Evolutionary conservation across 306 rosid species (phyloP), one percentile per base, ranked within the genome.

Genomic region (Pyrus betulifolia): DNA sequence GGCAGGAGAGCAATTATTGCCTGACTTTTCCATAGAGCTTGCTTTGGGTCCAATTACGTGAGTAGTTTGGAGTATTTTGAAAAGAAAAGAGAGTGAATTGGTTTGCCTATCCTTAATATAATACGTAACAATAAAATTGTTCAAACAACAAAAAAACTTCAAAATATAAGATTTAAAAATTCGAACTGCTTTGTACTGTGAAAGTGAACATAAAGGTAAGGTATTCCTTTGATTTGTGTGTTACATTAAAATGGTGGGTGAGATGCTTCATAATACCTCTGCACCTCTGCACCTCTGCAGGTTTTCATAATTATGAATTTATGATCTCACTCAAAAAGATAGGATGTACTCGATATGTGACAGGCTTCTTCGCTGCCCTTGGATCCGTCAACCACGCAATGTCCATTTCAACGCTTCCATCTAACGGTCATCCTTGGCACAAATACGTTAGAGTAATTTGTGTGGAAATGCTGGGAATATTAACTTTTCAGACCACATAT

Each of bases 71-170:
- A 38, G 42, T 38, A 38, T 38, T 38, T 38, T 38, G 0, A 0
- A 0, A 7, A 38, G 0, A 0, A 0, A 0, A 38, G 42, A 1
- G 0, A 1, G 1, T 38, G 9, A 1, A 38, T 38, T 38, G 1
- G 0, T 0, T 7, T 38, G 10, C 0, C 42, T 7, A 38, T 38
- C 10, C 40, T 0, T 8, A 38, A 38, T 7, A 1, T 38, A 38
- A 38, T 38, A 38, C 7, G 2, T 10, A 38, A 7, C 42, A 2
- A 35, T 35, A 8, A 38, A 38, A 0, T 38, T 6, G 1, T 38
- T 51, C 8, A 6, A 15, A 51, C 21, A 1, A 51, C 55, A 18
- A 15, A 15, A n/a, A 49, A 5, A 5, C 21, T 15, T 49, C 3
- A 15, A 13, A 14, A 15, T 49, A 15, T 18, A 49, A 51, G 6